Evolutionary conservation across 2,329 filamentous ascomycete species (phyloP).

Genomic region (Neophaeococcomyces mojaviensis): DNA sequence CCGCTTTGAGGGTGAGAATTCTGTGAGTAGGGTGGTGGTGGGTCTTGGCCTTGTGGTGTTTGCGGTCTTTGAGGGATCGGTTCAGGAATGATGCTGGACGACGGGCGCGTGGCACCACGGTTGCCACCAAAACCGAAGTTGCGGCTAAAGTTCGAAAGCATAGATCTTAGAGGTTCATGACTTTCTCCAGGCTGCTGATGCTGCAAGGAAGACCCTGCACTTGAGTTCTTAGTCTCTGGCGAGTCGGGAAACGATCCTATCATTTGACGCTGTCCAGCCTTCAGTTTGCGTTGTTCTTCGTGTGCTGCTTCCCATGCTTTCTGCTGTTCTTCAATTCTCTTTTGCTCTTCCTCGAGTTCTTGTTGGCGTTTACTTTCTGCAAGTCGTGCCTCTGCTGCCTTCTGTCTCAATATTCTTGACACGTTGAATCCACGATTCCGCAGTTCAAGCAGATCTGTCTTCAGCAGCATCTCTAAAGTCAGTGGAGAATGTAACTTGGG

Average conservation of each 20-base stretch:
- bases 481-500: slow-evolving; percentile 84
- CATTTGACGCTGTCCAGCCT: slow-evolving; percentile 43
- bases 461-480: slow-evolving; percentile 84
- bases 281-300: slow-evolving; percentile 28
- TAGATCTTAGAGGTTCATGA: slow-evolving; percentile 28
- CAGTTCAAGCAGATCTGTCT: slow-evolving; percentile 72
- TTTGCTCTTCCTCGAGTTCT: slow-evolving; percentile 65
- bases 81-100: slow-evolving; percentile 10
- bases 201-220: slow-evolving; percentile 22
- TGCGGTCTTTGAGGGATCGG: slow-evolving; percentile 2
- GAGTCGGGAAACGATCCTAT: slow-evolving; percentile 68
- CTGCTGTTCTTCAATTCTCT: slow-evolving; percentile 56
- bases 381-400: slow-evolving; percentile 78
- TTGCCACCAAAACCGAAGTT: slow-evolving; percentile 56
- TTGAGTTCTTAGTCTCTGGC: slow-evolving; percentile 32
- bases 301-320: slow-evolving; percentile 40
- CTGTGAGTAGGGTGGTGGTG: slow-evolving; percentile 35
- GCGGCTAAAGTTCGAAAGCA: slow-evolving; percentile 63
- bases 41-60: slow-evolving; percentile 15
- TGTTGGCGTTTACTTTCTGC: slow-evolving; percentile 75
- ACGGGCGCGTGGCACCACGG: background rate
- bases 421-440: slow-evolving; percentile 92
- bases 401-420: slow-evolving; percentile 80
- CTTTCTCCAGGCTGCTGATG: slow-evolving; percentile 11
- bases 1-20: slow-evolving; percentile 23